Evolutionary conservation across 2,329 filamentous ascomycete species (phyloP).

Genomic region (Monosporascus sp.): DNA sequence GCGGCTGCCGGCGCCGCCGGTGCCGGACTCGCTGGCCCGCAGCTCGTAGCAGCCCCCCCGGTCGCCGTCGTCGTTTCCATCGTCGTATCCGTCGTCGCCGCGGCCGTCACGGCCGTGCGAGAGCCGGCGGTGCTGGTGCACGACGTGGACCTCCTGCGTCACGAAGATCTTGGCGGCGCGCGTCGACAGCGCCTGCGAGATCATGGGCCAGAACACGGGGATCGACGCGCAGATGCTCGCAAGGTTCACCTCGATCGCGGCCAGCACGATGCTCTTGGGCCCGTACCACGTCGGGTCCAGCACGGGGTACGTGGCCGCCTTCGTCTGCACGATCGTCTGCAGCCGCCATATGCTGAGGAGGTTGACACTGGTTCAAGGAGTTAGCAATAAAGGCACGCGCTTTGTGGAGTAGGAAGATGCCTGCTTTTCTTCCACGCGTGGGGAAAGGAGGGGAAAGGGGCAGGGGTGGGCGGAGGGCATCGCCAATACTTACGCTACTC

Average conservation of each 20-base stretch:
- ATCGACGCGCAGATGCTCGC: constrained; percentile 28
- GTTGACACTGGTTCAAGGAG: constrained; percentile 18
- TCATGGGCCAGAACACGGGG: constrained; percentile 28
- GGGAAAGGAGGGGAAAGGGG: too few species aligned
- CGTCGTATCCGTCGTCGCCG: constrained; percentile 4
- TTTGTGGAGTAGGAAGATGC: too few species aligned
- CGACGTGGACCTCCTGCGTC: constrained; percentile 30
- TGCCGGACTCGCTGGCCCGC: constrained; percentile 1
- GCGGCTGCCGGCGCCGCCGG: constrained; percentile 4
- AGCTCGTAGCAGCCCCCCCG: constrained; percentile 5
- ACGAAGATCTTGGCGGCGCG: constrained; percentile 27
- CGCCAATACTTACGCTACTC: constrained; percentile 22
- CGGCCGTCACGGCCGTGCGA: constrained; percentile 2
- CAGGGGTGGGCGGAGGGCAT: too few species aligned
- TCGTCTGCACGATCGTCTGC: constrained; percentile 20
- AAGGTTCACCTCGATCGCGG: constrained; percentile 28
- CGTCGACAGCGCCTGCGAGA: constrained; percentile 16
- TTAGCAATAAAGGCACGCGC: neutral
- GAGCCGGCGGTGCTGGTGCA: constrained; percentile 21
- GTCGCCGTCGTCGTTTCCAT: neutral
- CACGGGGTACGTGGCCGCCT: constrained; percentile 28
- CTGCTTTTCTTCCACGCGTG: too few species aligned
- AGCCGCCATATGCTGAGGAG: constrained; percentile 28
- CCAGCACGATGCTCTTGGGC: constrained; percentile 27
- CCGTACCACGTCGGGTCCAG: constrained; percentile 32